Base-by-base conservation (phyloP, 106 monocot genomes). In the Acorus calamus region DNA sequence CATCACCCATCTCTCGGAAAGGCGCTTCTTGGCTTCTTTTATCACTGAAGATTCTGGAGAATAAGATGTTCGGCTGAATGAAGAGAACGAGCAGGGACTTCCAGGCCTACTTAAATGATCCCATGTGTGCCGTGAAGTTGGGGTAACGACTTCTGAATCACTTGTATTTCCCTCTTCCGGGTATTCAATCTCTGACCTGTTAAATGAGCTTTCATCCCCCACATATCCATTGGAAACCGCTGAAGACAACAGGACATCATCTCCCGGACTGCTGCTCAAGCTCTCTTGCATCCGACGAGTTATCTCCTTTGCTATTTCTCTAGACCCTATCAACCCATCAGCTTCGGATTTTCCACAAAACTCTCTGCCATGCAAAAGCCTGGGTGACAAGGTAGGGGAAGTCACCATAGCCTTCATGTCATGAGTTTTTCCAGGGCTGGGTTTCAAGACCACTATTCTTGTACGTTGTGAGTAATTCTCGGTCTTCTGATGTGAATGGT, bases 361-460 rank as follows among this genome's bases (percentile, higher is more conserved):
- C n/a, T 61, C 67, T 59, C 56, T 57, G 3, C 42, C 55, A 63
- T 67, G 63, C 0, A 7, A 9, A 4, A 8, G 52, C 58, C 55
- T 67, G 10, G 71, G 43, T 47, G 69, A 70, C 42, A 64, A 44
- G 11, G 52, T 12, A 8, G 52, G n/a, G 9, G 63, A 52, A 14
- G n/a, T 28, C 44, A 44, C 52, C 5, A 50, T 4, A 53, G 46
- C 5, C 42, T 67, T 78, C 14, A 60, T 13, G n/a, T 80, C 68
- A 47, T 66, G 53, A 45, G 46, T 11, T 46, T 75, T 83, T 50
- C 63, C 69, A 44, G 61, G 74, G 52, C 71, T 80, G 12, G 87
- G 87, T 53, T 83, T 88, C 51, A 88, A 75, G 11, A 88, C 72
- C 50, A 88, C 87, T 67, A 88, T 88, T 69, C 77, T 71, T 12